These are phyloP conservation scores for Xanthoconium stramineum DNA, from an alignment of 768 basidiomycete genomes.

Conservation along the genomic window DNA sequence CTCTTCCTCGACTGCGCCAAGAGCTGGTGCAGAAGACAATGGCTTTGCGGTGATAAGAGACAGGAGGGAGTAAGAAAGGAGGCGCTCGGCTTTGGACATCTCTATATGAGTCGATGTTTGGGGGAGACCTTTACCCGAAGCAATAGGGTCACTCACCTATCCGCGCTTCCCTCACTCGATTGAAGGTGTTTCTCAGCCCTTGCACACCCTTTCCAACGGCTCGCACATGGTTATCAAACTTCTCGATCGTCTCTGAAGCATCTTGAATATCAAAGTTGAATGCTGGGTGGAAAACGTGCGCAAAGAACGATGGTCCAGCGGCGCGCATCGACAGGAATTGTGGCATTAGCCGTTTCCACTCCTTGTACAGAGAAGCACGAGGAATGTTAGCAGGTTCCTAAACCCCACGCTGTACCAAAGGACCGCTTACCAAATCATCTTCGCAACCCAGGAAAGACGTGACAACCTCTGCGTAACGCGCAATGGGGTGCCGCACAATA, in stretches of 20 bases:
- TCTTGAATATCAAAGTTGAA: conserved; percentile 82
- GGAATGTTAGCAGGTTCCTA: background rate
- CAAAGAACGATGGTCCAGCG: conserved; percentile 75
- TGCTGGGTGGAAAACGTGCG: conserved; percentile 77
- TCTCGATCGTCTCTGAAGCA: conserved; percentile 51
- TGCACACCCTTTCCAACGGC: conserved; percentile 71
- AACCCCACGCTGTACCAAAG: background rate
- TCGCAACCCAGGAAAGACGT: conserved; percentile 80
- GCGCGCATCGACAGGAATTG: conserved; percentile 58
- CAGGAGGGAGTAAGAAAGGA: conserved; percentile 69
- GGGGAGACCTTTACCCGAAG: background rate
- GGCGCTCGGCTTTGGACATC: conserved; percentile 73
- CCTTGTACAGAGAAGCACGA: conserved; percentile 39
- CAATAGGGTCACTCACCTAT: conserved; percentile 45
- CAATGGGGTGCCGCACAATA: conserved; percentile 71
- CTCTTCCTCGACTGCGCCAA: conserved; percentile 50
- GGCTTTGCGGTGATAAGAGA: conserved; percentile 73
- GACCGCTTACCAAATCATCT: conserved; percentile 61
- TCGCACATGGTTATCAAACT: conserved; percentile 63
- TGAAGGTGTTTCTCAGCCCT: conserved; percentile 59
- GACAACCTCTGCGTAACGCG: conserved; percentile 73
- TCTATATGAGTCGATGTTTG: conserved; percentile 40
- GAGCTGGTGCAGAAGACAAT: conserved; percentile 45
- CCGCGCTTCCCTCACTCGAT: conserved; percentile 60
- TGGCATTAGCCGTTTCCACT: conserved; percentile 66